These are phyloP conservation scores for Somion occarium DNA, from an alignment of 1,284 basidiomycete species.

Conservation along the genomic window DNA sequence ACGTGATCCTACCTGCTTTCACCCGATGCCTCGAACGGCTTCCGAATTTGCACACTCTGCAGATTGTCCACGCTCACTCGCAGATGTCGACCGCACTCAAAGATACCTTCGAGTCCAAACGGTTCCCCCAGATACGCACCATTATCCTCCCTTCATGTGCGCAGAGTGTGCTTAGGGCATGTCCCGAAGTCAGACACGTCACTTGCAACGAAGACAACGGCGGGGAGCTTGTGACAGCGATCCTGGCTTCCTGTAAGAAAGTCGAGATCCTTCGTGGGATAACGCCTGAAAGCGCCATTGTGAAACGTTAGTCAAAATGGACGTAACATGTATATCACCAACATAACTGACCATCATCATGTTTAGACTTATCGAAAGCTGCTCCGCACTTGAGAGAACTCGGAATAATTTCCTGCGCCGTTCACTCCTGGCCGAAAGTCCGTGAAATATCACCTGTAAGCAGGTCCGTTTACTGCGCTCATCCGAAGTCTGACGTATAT, in stretches of 20 bases:
- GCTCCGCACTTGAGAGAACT: not conserved
- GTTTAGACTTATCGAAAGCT: not conserved
- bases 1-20: slow-evolving; percentile 25
- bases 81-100: slow-evolving; percentile 26
- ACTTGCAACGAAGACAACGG: slow-evolving; percentile 20
- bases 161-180: slow-evolving; percentile 29
- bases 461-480: too few relatives aligned
- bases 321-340: not conserved
- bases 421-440: not conserved
- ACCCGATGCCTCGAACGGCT: slow-evolving; percentile 25
- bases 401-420: not conserved
- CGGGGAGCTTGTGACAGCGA: slow-evolving; percentile 23
- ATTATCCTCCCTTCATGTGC: slow-evolving; percentile 25
- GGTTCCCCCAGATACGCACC: slow-evolving; percentile 25
- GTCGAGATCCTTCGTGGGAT: slow-evolving; percentile 19
- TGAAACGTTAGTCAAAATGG: not conserved
- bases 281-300: not conserved
- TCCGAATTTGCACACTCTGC: slow-evolving; percentile 31
- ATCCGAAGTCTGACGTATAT: too few relatives aligned
- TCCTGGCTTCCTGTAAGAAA: slow-evolving; percentile 21
- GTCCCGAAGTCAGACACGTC: slow-evolving; percentile 26
- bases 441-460: not conserved
- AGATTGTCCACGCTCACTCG: slow-evolving; percentile 26
- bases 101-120: slow-evolving; percentile 21
- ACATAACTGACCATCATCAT: not conserved